A percentile compares a stretch with the other conserved stretches of the same genome.
phyloP scores from a whole-genome alignment of 164 flowering plant genomes.

The Stephania yunnanensis region DNA sequence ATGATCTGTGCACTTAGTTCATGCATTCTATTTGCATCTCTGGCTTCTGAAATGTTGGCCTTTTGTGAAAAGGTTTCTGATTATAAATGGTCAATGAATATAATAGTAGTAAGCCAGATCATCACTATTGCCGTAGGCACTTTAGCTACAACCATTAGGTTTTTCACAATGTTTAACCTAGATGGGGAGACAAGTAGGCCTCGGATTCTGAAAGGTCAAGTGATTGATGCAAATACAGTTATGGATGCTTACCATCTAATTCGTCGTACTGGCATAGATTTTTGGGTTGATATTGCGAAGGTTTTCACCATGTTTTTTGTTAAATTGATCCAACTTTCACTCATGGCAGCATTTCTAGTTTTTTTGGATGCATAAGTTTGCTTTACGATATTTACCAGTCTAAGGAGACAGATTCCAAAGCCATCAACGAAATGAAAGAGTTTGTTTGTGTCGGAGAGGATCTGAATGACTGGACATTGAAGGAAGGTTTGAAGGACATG shows the following conservation, averaged over 20 bases:
- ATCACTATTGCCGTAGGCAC: not conserved
- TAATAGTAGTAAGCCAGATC: not conserved
- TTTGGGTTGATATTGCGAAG: no score
- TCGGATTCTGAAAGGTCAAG: not conserved
- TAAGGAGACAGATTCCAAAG: not conserved
- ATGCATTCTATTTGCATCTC: not conserved
- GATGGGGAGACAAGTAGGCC: no score
- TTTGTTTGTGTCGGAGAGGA: not conserved
- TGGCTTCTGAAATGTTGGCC: not conserved
- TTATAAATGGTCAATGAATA: not conserved
- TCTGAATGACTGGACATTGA: constrained; percentile 3
- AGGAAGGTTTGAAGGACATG: constrained; percentile 7
- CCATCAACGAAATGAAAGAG: not conserved
- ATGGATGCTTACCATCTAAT: no score
- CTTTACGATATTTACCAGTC: no score
- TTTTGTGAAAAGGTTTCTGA: not conserved
- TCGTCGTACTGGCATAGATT: no score
- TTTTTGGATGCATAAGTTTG: no score
- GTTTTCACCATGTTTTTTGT: no score
- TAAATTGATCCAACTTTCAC: no score
- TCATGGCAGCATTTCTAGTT: no score
- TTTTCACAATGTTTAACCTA: not conserved
- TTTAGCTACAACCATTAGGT: not conserved
- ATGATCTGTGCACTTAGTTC: not conserved
- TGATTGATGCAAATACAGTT: no score